Conservation (phyloP, 2,329 filamentous ascomycete genomes). For the Ciborinia camelliae region DNA sequence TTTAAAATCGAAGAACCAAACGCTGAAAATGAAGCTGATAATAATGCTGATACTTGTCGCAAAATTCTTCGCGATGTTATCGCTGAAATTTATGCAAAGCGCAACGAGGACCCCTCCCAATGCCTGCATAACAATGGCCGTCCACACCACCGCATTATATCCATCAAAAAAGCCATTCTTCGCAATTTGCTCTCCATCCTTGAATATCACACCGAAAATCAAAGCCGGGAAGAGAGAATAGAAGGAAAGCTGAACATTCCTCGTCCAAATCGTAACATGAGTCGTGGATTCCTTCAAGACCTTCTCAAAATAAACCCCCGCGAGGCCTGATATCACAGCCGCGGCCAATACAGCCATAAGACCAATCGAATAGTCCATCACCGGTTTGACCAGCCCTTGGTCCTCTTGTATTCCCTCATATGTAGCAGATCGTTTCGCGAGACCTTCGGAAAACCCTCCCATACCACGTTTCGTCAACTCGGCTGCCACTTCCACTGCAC, state of each 20-base stretch:
- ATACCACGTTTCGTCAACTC: slow-evolving; percentile 51
- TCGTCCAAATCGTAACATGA: slow-evolving; percentile 80
- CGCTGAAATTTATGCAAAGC: slow-evolving; percentile 75
- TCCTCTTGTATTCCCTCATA: slow-evolving; percentile 82
- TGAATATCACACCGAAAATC: slow-evolving; percentile 79
- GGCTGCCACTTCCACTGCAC: slow-evolving; percentile 47
- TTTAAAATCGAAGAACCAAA: slow-evolving; percentile 79
- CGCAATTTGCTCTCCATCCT: slow-evolving; percentile 79
- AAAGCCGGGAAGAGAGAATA: slow-evolving; percentile 90
- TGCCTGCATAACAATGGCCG: slow-evolving; percentile 77
- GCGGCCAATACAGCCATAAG: slow-evolving; percentile 74
- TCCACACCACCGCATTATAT: slow-evolving; percentile 91
- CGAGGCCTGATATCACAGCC: slow-evolving; percentile 77
- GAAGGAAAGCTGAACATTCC: slow-evolving; percentile 91
- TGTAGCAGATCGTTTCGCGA: slow-evolving; percentile 74
- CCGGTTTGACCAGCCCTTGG: slow-evolving; percentile 45
- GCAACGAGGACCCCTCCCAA: slow-evolving; percentile 80
- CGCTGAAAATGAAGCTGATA: slow-evolving; percentile 78
- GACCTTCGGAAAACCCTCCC: slow-evolving; percentile 43
- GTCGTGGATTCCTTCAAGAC: slow-evolving; percentile 80
- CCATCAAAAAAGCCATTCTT: slow-evolving; percentile 89
- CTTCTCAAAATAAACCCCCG: slow-evolving; percentile 86
- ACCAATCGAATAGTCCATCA: slow-evolving; percentile 77
- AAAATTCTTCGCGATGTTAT: slow-evolving; percentile 92
- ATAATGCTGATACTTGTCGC: slow-evolving; percentile 90